Conservation (phyloP, 176 grass and related monocot genomes). For the Aechmea fasciata region DNA sequence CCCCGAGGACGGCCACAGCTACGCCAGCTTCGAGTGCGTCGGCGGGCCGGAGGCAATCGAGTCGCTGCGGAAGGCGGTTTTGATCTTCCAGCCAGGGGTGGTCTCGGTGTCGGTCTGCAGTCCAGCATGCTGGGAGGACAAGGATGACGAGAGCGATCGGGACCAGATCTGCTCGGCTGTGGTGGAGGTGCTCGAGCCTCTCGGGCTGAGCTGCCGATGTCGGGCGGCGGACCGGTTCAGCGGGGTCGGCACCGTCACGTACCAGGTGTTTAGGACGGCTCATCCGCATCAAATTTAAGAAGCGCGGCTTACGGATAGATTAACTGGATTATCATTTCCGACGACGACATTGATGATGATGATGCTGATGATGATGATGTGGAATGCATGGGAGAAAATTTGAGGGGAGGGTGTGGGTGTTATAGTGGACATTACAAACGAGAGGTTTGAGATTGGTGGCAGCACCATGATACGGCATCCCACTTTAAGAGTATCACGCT, state of each 20-base stretch:
- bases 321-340: not conserved
- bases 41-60: slow-evolving; percentile 9
- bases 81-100: slow-evolving; percentile 15
- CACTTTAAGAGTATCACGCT: not conserved
- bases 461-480: slow-evolving; percentile 1
- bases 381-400: not conserved
- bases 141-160: not conserved
- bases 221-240: slow-evolving; percentile 19
- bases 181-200: slow-evolving; percentile 21
- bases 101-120: slow-evolving; percentile 26
- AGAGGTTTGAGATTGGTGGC: not conserved
- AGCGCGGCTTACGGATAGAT: not conserved
- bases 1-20: slow-evolving; percentile 40
- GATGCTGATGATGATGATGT: not conserved
- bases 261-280: slow-evolving; percentile 28
- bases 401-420: not conserved
- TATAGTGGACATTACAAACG: not conserved
- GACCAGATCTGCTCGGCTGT: slow-evolving; percentile 6
- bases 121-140: slow-evolving; percentile 5
- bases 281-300: not conserved
- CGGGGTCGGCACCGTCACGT: slow-evolving; percentile 23
- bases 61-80: not conserved
- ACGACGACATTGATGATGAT: not conserved
- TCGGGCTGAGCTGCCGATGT: slow-evolving; percentile 21
- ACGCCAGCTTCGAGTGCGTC: slow-evolving; percentile 37